Conservation (phyloP, 1,139 yeast species). For the Zygosaccharomyces pseudobailii region DNA sequence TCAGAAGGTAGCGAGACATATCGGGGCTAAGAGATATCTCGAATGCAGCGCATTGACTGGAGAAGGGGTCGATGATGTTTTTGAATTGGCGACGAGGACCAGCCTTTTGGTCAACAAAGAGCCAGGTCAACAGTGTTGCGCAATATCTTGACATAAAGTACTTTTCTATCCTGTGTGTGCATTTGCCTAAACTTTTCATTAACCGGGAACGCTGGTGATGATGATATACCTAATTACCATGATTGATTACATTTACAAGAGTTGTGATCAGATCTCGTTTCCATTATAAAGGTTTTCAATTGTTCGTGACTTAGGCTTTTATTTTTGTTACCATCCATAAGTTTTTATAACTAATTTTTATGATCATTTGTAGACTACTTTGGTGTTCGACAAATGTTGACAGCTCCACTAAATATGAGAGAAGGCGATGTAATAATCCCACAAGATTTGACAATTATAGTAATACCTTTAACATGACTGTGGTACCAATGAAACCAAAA, state of each 20-base stretch:
- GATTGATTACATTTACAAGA: neutral
- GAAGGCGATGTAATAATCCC: no score
- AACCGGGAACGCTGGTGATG: neutral
- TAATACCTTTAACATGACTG: no score
- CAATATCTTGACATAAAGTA: conserved; percentile 23
- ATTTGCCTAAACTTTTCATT: neutral
- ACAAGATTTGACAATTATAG: no score
- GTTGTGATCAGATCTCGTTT: neutral
- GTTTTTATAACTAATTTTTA: no score
- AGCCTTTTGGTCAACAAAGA: conserved; percentile 48
- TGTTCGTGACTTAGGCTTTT: no score
- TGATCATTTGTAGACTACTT: no score
- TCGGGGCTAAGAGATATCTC: conserved; percentile 65
- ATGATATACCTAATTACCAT: neutral
- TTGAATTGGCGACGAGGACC: conserved; percentile 69
- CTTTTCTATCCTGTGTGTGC: neutral
- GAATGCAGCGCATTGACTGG: conserved; percentile 78
- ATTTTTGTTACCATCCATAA: no score
- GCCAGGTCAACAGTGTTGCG: conserved; percentile 43
- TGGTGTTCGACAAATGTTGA: no score
- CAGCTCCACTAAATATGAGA: no score
- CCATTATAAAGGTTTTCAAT: no score
- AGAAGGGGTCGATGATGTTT: conserved; percentile 73
- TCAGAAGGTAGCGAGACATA: conserved; percentile 54
- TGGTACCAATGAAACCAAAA: neutral